phyloP scores from a whole-genome alignment of 495 filamentous ascomycete genomes.

The Penicillium canariense region DNA sequence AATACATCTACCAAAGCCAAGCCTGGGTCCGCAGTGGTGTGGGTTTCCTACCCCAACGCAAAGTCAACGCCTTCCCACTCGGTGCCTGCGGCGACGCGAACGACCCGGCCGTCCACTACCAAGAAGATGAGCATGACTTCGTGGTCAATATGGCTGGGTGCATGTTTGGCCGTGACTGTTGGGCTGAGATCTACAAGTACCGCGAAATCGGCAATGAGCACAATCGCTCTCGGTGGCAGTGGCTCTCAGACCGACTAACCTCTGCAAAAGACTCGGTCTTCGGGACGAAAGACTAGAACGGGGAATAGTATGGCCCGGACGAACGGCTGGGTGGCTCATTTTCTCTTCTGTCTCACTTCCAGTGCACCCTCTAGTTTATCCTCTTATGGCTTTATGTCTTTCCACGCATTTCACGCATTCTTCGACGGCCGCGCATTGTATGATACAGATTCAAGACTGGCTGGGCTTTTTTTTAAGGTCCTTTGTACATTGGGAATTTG shows the following conservation, averaged over 20 bases:
- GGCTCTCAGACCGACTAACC: constrained; percentile 37
- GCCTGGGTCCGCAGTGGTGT: constrained; percentile 89
- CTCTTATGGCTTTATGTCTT: constrained; percentile 7
- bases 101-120: constrained; percentile 79
- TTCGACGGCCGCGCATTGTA: constrained; percentile 1
- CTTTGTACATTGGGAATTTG: constrained; percentile 5
- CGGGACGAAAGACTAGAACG: constrained; percentile 6
- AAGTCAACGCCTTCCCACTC: constrained; percentile 89
- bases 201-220: constrained; percentile 82
- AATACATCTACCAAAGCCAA: constrained; percentile 87
- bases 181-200: constrained; percentile 95
- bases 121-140: constrained; percentile 82
- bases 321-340: background rate
- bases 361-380: background rate
- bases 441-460: constrained; percentile 2
- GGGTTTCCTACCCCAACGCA: constrained; percentile 87
- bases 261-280: constrained; percentile 26
- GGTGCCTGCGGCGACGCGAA: constrained; percentile 81
- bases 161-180: constrained; percentile 94
- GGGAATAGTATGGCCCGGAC: background rate
- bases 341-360: background rate
- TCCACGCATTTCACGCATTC: background rate
- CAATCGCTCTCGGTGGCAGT: constrained; percentile 79
- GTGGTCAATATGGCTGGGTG: constrained; percentile 99
- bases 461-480: background rate